Conservation (phyloP, 2,329 filamentous ascomycete genomes). For the Paecilomyces fulvus region DNA sequence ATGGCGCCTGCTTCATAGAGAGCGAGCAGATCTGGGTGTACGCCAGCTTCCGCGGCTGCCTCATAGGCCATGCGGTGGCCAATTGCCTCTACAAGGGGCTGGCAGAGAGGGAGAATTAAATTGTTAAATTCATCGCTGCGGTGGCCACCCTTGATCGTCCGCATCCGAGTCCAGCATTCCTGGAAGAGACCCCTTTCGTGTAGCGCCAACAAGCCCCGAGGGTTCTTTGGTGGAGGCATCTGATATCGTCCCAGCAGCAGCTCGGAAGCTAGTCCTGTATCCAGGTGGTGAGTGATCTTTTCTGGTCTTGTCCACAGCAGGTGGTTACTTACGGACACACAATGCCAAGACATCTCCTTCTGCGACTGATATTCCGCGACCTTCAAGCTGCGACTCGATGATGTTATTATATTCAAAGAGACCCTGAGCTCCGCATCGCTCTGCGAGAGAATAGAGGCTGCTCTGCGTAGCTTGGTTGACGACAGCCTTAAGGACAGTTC, state of each 20-base stretch:
- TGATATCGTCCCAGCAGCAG: constrained; percentile 16
- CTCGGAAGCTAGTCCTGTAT: constrained; percentile 17
- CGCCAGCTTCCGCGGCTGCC: constrained; percentile 10
- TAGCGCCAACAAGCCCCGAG: constrained; percentile 9
- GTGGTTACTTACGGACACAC: constrained; percentile 9
- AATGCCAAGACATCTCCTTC: constrained; percentile 6
- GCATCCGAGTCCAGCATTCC: constrained; percentile 6
- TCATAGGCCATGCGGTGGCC: constrained; percentile 15
- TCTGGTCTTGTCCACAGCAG: not conserved
- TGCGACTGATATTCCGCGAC: constrained; percentile 4
- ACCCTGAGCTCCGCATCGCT: constrained; percentile 8
- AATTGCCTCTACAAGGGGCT: constrained; percentile 12
- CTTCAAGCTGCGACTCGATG: constrained; percentile 3
- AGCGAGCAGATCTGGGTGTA: constrained; percentile 4
- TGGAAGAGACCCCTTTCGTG: constrained; percentile 13
- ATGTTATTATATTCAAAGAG: constrained; percentile 8
- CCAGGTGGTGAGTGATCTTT: not conserved
- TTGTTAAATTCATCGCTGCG: constrained; percentile 12
- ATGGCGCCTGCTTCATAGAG: constrained; percentile 10
- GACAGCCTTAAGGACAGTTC: constrained; percentile 6
- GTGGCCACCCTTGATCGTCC: constrained; percentile 3
- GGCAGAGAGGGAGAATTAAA: constrained; percentile 11
- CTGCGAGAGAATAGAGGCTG: constrained; percentile 3
- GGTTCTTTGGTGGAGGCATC: constrained; percentile 8
- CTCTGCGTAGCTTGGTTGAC: constrained; percentile 4